Percentiles rank a stretch among this genome's conserved stretches.
Evolutionary conservation across 2,329 filamentous ascomycete genomes (phyloP).

Genomic region (Paramyrothecium sp.): DNA sequence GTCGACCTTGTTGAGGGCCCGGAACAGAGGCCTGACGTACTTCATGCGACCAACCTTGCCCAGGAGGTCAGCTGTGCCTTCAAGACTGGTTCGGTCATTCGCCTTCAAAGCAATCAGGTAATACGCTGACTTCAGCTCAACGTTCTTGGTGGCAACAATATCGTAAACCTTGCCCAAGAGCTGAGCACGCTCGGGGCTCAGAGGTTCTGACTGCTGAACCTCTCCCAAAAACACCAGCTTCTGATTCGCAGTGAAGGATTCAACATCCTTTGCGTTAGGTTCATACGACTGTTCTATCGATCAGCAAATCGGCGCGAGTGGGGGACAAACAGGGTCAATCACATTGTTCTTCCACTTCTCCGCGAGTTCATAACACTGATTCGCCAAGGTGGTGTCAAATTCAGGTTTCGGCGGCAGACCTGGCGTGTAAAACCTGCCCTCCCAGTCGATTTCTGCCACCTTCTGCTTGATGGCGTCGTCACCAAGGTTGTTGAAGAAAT

Average conservation of each 20-base stretch:
- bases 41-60: conserved; percentile 92
- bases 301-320: not conserved
- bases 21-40: conserved; percentile 86
- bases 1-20: conserved; percentile 73
- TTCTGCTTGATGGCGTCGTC: conserved; percentile 65
- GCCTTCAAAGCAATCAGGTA: conserved; percentile 76
- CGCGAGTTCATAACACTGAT: conserved; percentile 80
- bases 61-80: conserved; percentile 71
- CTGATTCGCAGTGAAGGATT: conserved; percentile 79
- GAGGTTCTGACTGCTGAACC: conserved; percentile 62
- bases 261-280: conserved; percentile 67
- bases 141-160: conserved; percentile 73
- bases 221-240: conserved; percentile 86
- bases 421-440: conserved; percentile 82
- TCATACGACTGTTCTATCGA: conserved; percentile 50
- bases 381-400: conserved; percentile 85
- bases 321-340: conserved; percentile 23
- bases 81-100: conserved; percentile 66
- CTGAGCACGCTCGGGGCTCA: conserved; percentile 65
- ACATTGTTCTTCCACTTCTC: conserved; percentile 72
- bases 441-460: conserved; percentile 79
- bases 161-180: conserved; percentile 74
- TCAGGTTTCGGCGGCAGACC: conserved; percentile 87
- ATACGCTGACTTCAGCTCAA: conserved; percentile 81
- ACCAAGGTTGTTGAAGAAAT: conserved; percentile 71